These are phyloP conservation scores for Aspergillus egyptiacus DNA, from an alignment of 495 filamentous ascomycete genomes.

Conservation along the genomic window DNA sequence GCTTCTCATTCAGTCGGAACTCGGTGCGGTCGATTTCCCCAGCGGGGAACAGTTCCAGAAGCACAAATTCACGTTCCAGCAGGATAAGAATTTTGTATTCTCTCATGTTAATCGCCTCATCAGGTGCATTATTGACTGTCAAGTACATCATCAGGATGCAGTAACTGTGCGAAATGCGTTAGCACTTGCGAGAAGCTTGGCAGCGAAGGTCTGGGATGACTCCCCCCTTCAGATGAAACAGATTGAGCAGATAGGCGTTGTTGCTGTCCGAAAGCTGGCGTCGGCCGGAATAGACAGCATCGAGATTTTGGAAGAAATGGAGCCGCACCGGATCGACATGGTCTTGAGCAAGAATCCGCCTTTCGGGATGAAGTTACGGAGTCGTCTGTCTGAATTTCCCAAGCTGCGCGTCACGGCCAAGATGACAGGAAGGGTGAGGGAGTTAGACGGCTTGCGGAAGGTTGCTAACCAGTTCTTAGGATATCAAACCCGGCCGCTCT, in stretches of 20 bases:
- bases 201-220: constrained; percentile 80
- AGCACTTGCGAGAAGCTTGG: constrained; percentile 71
- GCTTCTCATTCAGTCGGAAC: constrained; percentile 73
- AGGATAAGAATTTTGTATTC: constrained; percentile 70
- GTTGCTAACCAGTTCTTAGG: constrained; percentile 23
- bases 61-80: constrained; percentile 53
- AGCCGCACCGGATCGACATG: constrained; percentile 68
- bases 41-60: constrained; percentile 55
- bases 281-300: constrained; percentile 64
- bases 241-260: constrained; percentile 73
- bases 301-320: constrained; percentile 59
- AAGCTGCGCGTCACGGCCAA: constrained; percentile 57
- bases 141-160: constrained; percentile 61
- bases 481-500: constrained; percentile 32
- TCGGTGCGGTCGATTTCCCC: constrained; percentile 70
- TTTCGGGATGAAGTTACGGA: constrained; percentile 66
- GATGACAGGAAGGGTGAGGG: constrained; percentile 43
- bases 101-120: constrained; percentile 67
- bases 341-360: constrained; percentile 75
- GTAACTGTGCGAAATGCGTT: constrained; percentile 62
- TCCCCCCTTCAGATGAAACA: constrained; percentile 82
- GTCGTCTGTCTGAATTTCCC: constrained; percentile 64
- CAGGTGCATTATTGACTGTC: constrained; percentile 82
- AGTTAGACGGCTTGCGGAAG: background rate
- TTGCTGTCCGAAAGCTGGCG: constrained; percentile 70